Evolutionary conservation across 345 rosid species (phyloP).

Genomic region (Durio zibethinus): DNA sequence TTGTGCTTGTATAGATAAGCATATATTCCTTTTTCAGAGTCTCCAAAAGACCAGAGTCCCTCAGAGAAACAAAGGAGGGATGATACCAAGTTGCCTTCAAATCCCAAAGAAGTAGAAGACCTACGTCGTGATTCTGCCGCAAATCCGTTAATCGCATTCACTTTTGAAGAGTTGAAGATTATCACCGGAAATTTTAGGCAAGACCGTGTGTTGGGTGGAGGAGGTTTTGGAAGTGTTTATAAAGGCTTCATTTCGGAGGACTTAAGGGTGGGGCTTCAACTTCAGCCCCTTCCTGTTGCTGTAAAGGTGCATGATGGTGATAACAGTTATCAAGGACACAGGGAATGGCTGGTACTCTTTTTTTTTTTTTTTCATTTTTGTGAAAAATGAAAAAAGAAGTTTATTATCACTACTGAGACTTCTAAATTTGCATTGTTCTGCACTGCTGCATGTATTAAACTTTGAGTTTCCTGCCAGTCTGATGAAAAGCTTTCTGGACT

Average conservation of each 20-base stretch:
- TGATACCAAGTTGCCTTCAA: constrained; percentile 68
- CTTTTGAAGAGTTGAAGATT: constrained; percentile 64
- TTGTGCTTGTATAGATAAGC: background rate
- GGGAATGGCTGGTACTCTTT: constrained; percentile 91
- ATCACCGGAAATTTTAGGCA: constrained; percentile 85
- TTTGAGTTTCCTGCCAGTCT: constrained; percentile 12
- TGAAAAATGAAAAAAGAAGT: background rate
- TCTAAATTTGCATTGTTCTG: background rate
- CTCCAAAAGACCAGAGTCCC: constrained; percentile 55
- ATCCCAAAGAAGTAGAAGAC: constrained; percentile 94
- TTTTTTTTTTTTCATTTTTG: background rate
- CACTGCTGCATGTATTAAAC: background rate
- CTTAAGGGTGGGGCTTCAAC: constrained; percentile 47
- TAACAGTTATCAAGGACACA: constrained; percentile 88
- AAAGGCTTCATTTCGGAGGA: constrained; percentile 74
- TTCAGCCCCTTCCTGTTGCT: constrained; percentile 69
- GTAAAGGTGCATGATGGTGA: constrained; percentile 96
- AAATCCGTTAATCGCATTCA: constrained; percentile 81
- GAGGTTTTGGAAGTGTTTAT: constrained; percentile 93
- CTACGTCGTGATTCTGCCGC: constrained; percentile 72
- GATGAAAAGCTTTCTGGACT: constrained; percentile 14
- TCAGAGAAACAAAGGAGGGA: constrained; percentile 37
- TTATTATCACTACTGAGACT: background rate
- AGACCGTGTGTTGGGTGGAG: constrained; percentile 91
- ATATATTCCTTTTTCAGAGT: constrained; percentile 37